phyloP scores from a whole-genome alignment of 1,284 basidiomycete genomes.

The Volvariella surrecta region DNA sequence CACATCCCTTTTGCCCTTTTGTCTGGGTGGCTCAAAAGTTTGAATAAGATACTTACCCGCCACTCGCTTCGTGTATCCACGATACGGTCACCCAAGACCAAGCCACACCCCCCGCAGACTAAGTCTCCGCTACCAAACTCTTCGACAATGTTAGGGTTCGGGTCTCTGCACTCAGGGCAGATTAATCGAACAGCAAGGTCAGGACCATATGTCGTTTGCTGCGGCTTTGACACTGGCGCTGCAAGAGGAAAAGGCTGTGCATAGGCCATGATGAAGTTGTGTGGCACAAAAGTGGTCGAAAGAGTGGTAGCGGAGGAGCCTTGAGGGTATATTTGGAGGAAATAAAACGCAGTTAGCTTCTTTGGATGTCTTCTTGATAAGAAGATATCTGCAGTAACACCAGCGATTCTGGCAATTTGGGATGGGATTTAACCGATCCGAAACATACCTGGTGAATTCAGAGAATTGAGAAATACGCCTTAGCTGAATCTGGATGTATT shows the following conservation, averaged over 20 bases:
- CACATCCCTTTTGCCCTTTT: too few species aligned
- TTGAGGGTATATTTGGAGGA: too few species aligned
- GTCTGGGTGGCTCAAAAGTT: constrained; percentile 2
- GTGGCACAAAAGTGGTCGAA: constrained; percentile 15
- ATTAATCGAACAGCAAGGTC: constrained; percentile 87
- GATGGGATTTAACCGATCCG: too few species aligned
- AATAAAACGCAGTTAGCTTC: too few species aligned
- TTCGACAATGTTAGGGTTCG: constrained; percentile 91
- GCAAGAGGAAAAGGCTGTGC: constrained; percentile 70
- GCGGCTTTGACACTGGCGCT: constrained; percentile 35
- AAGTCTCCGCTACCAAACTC: constrained; percentile 97
- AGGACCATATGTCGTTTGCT: constrained; percentile 54
- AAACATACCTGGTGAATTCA: too few species aligned
- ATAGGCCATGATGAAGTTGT: constrained; percentile 32
- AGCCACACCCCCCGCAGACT: constrained; percentile 94
- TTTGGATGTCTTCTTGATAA: too few species aligned
- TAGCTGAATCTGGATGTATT: too few species aligned
- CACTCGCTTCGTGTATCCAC: constrained; percentile 99
- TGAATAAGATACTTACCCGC: constrained; percentile 56
- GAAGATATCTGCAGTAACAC: too few species aligned
- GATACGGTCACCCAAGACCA: constrained; percentile 92
- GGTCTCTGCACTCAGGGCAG: constrained; percentile 91
- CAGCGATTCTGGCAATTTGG: too few species aligned
- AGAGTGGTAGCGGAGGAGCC: constrained; percentile 12
- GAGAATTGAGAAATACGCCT: too few species aligned